Base-by-base conservation (phyloP, 2,329 filamentous ascomycete genomes). In the Aspergillus fischeri region DNA sequence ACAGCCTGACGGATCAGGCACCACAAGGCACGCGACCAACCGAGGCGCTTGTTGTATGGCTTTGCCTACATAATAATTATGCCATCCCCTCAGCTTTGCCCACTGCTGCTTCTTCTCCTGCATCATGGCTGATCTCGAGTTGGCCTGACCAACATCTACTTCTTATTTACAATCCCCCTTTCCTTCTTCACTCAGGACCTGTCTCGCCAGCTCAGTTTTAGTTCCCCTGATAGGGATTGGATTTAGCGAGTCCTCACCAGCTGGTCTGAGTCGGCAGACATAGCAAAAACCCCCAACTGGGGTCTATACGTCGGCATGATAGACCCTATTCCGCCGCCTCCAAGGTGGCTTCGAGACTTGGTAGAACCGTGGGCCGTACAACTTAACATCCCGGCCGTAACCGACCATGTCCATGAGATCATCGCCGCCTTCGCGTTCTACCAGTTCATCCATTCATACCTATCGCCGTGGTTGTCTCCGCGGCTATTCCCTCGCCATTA, bases 341-440 rank as follows among this genome's bases (percentile, higher is more conserved):
- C 85, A n/a, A 67, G 71, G 54, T 77, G 76, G 72, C 78, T 87
- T 44, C 72, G 78, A 62, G 68, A 73, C 47, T 70, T 77, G 57
- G 67, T 78, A 54, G 73, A 78, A 59, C 83, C 82, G 7, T 72
- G 82, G 63, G 79, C 83, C 59, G 73, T 80, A 57, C 71, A 68
- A n/a, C 68, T 85, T 56, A 74, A 73, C 50, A 77, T 87, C 42
- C 76, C 80, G 20, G 82, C 83, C 10, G 79, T 87, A 17, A 76
- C 83, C 3, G 75, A 83, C 56, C 85, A 88, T 70, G 76, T 82
- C 67, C 85, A 88, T 74, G 85, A 88, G 69, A 76, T 87, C 66
- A 63, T 84, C 58, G 71, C 83, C 65, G 80, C 83, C 54, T 81
- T 83, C 61, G 57, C 72, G 51, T 73, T 85, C 65, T 88, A 88